Conservation (phyloP, 176 grass and related monocot genomes). For the maize (Zea mays) region Zm-B73-REFERENCE-NAM-5.0 NC_050102.1:176684501-176685000, state of each 20-base stretch:
- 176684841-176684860: background rate
- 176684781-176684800: background rate
- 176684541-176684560: no score
- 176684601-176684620: background rate
- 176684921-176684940: slow-evolving; percentile 6
- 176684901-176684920: background rate
- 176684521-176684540: no score
- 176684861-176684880: background rate
- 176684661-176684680: background rate
- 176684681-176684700: slow-evolving; percentile 4
- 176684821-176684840: no score
- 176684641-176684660: slow-evolving; percentile 24
- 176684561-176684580: background rate
- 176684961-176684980: no score
- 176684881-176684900: no score
- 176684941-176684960: slow-evolving; percentile 10
- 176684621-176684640: slow-evolving; percentile 2
- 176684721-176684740: background rate
- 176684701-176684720: background rate
- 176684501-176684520: no score
- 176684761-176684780: background rate
- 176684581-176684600: background rate
- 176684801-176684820: background rate
- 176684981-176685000: background rate
- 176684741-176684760: background rate